These are phyloP conservation scores for Cornus controversa DNA, from an alignment of 148 eudicot genomes.

Conservation along the genomic window DNA sequence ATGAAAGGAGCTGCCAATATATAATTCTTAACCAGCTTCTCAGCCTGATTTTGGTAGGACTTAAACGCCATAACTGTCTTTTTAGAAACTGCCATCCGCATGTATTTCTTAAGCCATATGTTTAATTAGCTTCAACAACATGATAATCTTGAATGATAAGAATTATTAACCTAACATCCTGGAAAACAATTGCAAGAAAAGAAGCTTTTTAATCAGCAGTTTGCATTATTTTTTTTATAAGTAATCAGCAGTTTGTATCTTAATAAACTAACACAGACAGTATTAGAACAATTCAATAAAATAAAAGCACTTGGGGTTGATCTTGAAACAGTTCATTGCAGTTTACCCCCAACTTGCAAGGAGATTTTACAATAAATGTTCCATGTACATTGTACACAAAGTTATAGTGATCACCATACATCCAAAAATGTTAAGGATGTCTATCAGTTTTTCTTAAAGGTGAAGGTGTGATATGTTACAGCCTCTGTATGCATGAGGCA, in stretches of 20 bases:
- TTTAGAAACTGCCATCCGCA: constrained; percentile 50
- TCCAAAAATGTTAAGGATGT: too few species aligned
- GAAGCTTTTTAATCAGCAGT: neutral
- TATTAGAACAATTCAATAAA: too few species aligned
- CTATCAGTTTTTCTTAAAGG: too few species aligned
- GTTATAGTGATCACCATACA: too few species aligned
- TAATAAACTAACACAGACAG: neutral
- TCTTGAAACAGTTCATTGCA: too few species aligned
- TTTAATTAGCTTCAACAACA: constrained; percentile 9
- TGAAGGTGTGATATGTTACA: too few species aligned
- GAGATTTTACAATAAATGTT: too few species aligned
- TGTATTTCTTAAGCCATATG: constrained; percentile 22
- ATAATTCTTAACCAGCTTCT: constrained; percentile 65
- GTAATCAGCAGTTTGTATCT: neutral
- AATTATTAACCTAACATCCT: constrained; percentile 18
- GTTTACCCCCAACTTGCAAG: too few species aligned
- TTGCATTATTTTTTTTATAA: too few species aligned
- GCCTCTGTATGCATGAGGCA: too few species aligned
- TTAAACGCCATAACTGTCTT: constrained; percentile 52
- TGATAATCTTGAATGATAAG: neutral
- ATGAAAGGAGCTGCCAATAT: constrained; percentile 78
- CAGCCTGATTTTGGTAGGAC: constrained; percentile 84
- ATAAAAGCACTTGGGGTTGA: too few species aligned
- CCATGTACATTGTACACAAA: too few species aligned
- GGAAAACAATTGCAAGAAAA: constrained; percentile 8